Percentiles rank a stretch among this genome's conserved stretches.
phyloP scores from a whole-genome alignment of 1,139 yeast species.

The Sugiyamaella neomexicana region DNA sequence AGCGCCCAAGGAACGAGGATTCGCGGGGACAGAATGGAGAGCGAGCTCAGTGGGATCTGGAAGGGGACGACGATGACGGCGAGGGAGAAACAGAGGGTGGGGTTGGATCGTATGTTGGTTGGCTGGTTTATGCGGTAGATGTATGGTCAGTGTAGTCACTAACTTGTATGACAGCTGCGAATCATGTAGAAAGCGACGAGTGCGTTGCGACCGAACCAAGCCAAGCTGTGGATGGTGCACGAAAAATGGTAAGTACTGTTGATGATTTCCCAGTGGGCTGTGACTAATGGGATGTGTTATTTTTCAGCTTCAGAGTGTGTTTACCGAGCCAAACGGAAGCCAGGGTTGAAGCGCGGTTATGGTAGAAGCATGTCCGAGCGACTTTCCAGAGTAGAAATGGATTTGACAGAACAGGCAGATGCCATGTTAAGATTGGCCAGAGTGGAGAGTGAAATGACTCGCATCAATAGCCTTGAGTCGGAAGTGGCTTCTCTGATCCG shows the following conservation, averaged over 20 bases:
- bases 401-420: slow-evolving; percentile 4
- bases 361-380: slow-evolving; percentile 28
- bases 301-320: slow-evolving; percentile 24
- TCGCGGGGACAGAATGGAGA: slow-evolving; percentile 8
- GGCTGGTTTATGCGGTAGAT: too few species aligned
- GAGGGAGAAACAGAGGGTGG: not conserved
- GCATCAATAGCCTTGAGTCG: slow-evolving; percentile 16
- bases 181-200: slow-evolving; percentile 28
- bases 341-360: slow-evolving; percentile 30
- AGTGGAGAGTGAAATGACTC: not conserved
- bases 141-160: not conserved
- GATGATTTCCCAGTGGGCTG: too few species aligned
- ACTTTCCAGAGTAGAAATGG: slow-evolving; percentile 22
- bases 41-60: slow-evolving; percentile 4
- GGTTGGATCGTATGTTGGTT: slow-evolving; percentile 6
- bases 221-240: slow-evolving; percentile 28
- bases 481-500: slow-evolving; percentile 15
- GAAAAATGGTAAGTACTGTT: slow-evolving; percentile 23
- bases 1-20: slow-evolving; percentile 7
- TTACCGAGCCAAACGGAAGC: slow-evolving; percentile 27
- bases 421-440: not conserved
- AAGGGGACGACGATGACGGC: not conserved
- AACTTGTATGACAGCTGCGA: slow-evolving; percentile 24
- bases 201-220: slow-evolving; percentile 25
- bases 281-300: too few species aligned